These are phyloP conservation scores for Acacia pycnantha DNA, from an alignment of 331 rosid genomes.

Conservation along the genomic window DNA sequence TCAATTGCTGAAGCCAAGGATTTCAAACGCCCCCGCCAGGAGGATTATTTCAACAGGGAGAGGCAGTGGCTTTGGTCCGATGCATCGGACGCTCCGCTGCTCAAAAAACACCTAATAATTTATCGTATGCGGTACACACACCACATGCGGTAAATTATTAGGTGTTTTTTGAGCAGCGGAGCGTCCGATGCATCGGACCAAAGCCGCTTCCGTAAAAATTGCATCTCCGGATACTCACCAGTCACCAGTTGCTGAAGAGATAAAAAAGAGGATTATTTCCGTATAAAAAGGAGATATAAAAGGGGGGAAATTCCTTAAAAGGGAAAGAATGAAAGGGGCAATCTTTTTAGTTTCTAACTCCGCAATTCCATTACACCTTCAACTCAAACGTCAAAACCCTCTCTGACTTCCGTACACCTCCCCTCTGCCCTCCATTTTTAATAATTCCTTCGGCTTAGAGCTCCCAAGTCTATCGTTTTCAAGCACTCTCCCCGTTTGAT, in stretches of 20 bases:
- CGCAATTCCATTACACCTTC: constrained; percentile 5
- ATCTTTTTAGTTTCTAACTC: background rate
- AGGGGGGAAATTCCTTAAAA: background rate
- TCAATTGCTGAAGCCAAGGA: background rate
- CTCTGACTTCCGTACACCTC: constrained; percentile 31
- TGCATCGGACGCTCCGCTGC: no score
- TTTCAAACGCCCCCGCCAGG: background rate
- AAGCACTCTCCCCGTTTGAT: constrained; percentile 5
- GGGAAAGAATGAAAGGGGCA: background rate
- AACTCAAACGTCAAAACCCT: constrained; percentile 40
- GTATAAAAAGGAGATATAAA: background rate
- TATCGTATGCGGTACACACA: no score
- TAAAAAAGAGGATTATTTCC: background rate
- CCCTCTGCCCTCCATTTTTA: constrained; percentile 13
- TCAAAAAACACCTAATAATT: no score
- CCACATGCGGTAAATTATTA: no score
- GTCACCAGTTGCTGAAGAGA: background rate
- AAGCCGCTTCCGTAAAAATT: no score
- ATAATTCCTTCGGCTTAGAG: constrained; percentile 15
- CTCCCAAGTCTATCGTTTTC: constrained; percentile 40
- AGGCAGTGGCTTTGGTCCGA: no score
- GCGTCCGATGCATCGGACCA: no score
- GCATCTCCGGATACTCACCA: background rate
- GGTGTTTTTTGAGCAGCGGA: no score
- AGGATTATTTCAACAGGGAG: no score